Evolutionary conservation across 768 basidiomycete genomes (phyloP).

Genomic region (Rhodotorula sphaerocarpa): DNA sequence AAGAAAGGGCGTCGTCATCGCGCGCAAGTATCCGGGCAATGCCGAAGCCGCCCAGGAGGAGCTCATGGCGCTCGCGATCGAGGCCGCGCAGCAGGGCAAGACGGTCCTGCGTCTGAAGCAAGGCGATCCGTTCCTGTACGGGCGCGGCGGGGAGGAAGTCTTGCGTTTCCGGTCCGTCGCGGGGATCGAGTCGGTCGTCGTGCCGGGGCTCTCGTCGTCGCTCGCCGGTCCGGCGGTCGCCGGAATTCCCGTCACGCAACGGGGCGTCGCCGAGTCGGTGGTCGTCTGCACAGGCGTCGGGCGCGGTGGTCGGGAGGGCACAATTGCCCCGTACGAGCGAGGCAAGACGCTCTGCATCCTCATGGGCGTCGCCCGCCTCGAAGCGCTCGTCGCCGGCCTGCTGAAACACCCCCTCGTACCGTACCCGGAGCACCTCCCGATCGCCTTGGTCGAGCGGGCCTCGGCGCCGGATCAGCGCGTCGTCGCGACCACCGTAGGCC

Average conservation of each 20-base stretch:
- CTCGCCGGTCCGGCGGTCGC: conserved; percentile 83
- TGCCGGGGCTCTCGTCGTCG: conserved; percentile 84
- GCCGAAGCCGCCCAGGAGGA: conserved; percentile 89
- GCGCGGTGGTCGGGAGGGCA: conserved; percentile 67
- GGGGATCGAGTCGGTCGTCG: conserved; percentile 71
- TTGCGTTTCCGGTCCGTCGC: conserved; percentile 71
- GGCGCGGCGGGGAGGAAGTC: conserved; percentile 87
- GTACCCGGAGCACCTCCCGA: conserved; percentile 70
- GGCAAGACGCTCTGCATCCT: conserved; percentile 71
- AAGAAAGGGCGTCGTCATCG: conserved; percentile 67
- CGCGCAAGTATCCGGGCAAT: conserved; percentile 95
- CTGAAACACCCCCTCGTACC: conserved; percentile 49
- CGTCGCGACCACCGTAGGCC: conserved; percentile 64
- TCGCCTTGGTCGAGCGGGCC: conserved; percentile 91
- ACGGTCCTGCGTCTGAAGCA: conserved; percentile 91
- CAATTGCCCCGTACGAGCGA: conserved; percentile 79
- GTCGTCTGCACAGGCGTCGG: conserved; percentile 92
- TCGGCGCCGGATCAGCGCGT: conserved; percentile 86
- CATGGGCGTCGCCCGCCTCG: conserved; percentile 88
- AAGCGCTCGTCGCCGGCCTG: conserved; percentile 61
- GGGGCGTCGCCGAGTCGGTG: conserved; percentile 83
- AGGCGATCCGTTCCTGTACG: conserved; percentile 93
- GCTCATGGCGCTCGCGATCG: conserved; percentile 84
- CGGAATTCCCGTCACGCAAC: conserved; percentile 87
- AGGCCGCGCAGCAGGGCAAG: conserved; percentile 67